phyloP scores from a whole-genome alignment of 306 rosid genomes.

The Amphicarpaea edgeworthii region DNA sequence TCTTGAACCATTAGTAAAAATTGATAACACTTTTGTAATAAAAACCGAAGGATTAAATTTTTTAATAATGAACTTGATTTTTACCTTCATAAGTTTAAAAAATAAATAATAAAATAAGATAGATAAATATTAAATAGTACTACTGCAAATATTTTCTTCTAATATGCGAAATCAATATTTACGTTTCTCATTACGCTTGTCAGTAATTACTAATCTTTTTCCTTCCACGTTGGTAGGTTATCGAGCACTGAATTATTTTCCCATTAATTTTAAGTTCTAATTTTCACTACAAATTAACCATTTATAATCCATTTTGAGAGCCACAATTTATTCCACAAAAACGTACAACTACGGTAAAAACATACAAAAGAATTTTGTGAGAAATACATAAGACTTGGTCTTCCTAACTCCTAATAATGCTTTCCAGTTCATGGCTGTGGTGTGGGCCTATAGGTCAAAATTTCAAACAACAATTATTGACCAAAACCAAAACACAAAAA shows the following conservation, averaged over 20 bases:
- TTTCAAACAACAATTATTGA: not conserved
- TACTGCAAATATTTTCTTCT: not conserved
- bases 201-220: not conserved
- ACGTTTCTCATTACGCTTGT: not conserved
- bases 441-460: not conserved
- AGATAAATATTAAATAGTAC: not conserved
- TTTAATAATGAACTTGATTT: too few species aligned
- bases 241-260: not conserved
- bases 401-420: not conserved
- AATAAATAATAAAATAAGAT: not conserved
- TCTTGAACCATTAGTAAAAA: too few species aligned
- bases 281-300: not conserved
- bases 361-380: not conserved
- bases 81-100: too few species aligned
- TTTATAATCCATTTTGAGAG: not conserved
- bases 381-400: constrained; percentile 8
- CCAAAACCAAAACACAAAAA: constrained; percentile 5
- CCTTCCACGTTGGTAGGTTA: not conserved
- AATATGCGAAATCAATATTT: not conserved
- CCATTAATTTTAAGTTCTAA: not conserved
- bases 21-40: too few species aligned
- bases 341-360: not conserved
- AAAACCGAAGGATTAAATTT: too few species aligned
- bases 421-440: not conserved
- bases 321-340: not conserved